Evolutionary conservation across 352 stramenopile species (phyloP).

Genomic region (Pelagophyceae sp.): DNA sequence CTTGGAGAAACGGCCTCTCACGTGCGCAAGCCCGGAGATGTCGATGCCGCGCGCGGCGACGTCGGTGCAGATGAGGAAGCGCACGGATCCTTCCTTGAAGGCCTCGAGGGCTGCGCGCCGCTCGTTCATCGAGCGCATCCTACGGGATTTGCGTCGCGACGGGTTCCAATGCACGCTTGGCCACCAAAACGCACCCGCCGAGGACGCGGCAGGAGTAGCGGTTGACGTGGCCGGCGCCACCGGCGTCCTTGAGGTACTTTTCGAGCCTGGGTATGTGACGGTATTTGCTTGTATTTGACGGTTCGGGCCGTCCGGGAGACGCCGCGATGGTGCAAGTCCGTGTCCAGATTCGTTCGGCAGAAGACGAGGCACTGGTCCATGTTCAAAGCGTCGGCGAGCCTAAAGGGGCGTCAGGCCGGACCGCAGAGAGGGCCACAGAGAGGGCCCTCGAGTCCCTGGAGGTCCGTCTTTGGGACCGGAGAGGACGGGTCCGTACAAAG

Average conservation of each 20-base stretch:
- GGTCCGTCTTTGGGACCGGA: conserved; percentile 20
- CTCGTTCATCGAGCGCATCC: conserved; percentile 38
- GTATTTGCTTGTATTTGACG: too few species aligned
- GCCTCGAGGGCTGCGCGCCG: conserved; percentile 43
- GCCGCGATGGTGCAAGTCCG: conserved; percentile 39
- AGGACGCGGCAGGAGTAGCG: conserved; percentile 46
- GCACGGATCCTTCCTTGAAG: conserved; percentile 56
- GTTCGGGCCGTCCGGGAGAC: conserved; percentile 22
- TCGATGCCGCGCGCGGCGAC: conserved; percentile 66
- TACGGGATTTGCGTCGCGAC: too few species aligned
- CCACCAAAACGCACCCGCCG: too few species aligned
- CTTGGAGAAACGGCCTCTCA: neutral
- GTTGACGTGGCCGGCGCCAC: conserved; percentile 38
- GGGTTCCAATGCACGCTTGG: too few species aligned
- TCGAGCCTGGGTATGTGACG: too few species aligned
- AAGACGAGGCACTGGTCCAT: conserved; percentile 55
- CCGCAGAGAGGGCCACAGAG: conserved; percentile 15
- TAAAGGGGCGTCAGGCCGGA: too few species aligned
- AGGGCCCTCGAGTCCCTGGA: conserved; percentile 28
- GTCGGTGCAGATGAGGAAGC: conserved; percentile 66
- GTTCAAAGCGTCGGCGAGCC: conserved; percentile 36
- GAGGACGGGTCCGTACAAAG: neutral
- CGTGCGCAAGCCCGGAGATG: conserved; percentile 36
- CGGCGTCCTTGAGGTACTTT: conserved; percentile 26
- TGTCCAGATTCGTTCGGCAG: conserved; percentile 58